Evolutionary conservation across 306 rosid species (phyloP).

Genomic region (Casuarina equisetifolia): DNA sequence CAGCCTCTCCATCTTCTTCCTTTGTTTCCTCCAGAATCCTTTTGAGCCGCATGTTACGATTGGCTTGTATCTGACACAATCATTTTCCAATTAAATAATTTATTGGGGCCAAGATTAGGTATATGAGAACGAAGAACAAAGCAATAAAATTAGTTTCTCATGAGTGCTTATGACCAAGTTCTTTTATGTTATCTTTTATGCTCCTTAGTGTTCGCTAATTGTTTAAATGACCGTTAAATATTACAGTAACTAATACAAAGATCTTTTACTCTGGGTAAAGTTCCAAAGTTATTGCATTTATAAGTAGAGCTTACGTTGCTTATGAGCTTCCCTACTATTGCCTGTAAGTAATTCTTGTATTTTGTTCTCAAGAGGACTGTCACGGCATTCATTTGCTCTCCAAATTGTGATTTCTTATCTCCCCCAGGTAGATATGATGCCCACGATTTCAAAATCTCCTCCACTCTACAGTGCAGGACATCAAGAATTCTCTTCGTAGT

Average conservation of each 20-base stretch:
- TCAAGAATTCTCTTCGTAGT: constrained; percentile 94
- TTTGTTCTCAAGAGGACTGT: constrained; percentile 89
- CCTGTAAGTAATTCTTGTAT: constrained; percentile 91
- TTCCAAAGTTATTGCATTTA: background rate
- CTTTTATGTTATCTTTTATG: background rate
- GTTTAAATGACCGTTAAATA: background rate
- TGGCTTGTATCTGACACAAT: constrained; percentile 68
- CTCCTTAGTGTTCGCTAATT: background rate
- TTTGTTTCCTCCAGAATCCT: constrained; percentile 89
- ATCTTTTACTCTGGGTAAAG: constrained; percentile 4
- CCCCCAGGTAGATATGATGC: constrained; percentile 81
- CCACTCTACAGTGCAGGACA: constrained; percentile 86
- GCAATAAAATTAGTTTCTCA: background rate
- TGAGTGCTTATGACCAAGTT: background rate
- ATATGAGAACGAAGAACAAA: background rate
- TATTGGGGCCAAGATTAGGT: background rate
- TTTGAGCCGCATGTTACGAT: constrained; percentile 68
- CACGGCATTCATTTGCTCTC: constrained; percentile 89
- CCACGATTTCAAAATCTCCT: constrained; percentile 91
- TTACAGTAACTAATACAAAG: constrained; percentile 7
- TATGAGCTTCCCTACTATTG: constrained; percentile 82
- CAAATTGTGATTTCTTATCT: constrained; percentile 71
- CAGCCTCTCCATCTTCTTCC: constrained; percentile 90
- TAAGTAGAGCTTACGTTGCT: constrained; percentile 62
- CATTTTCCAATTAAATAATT: background rate